Percentiles rank a stretch among this genome's conserved stretches.
phyloP scores from a whole-genome alignment of 768 basidiomycete species.

The Mycena maculata region DNA sequence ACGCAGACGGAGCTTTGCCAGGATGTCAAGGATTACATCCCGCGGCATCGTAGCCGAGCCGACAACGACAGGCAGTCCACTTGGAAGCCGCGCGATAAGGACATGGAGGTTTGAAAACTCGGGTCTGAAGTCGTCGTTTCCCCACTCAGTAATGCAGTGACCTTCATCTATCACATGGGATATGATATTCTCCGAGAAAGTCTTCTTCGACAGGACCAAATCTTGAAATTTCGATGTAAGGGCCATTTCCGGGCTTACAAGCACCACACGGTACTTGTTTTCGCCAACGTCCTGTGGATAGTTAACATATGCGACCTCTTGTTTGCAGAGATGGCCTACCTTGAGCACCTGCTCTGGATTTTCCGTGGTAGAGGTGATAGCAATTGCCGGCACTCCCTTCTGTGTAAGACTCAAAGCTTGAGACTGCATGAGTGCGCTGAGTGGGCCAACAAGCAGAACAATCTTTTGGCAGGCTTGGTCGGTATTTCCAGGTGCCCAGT shows the following conservation, averaged over 20 bases:
- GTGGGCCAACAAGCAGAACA: conserved; percentile 26
- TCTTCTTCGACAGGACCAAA: neutral
- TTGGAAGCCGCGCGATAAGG: conserved; percentile 10
- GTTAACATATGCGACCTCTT: neutral
- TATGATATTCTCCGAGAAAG: conserved; percentile 13
- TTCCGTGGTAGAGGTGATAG: neutral
- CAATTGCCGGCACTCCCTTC: conserved; percentile 13
- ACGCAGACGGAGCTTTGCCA: neutral
- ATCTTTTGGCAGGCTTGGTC: conserved; percentile 23
- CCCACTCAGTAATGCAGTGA: conserved; percentile 38
- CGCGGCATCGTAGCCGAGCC: conserved; percentile 17
- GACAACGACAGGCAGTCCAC: conserved; percentile 3
- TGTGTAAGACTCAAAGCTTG: conserved; percentile 3
- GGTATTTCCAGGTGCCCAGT: conserved; percentile 25
- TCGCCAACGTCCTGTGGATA: neutral
- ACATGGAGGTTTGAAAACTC: conserved; percentile 8
- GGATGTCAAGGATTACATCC: conserved; percentile 14
- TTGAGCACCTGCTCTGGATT: neutral
- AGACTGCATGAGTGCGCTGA: conserved; percentile 25
- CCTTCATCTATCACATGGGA: conserved; percentile 31
- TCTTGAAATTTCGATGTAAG: neutral
- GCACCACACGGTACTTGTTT: conserved; percentile 27
- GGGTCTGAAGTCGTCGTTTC: conserved; percentile 17
- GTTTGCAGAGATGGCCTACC: neutral
- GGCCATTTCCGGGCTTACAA: conserved; percentile 31